phyloP scores from a whole-genome alignment of 2,329 filamentous ascomycete species.

The Magnaporthiopsis poae region DNA sequence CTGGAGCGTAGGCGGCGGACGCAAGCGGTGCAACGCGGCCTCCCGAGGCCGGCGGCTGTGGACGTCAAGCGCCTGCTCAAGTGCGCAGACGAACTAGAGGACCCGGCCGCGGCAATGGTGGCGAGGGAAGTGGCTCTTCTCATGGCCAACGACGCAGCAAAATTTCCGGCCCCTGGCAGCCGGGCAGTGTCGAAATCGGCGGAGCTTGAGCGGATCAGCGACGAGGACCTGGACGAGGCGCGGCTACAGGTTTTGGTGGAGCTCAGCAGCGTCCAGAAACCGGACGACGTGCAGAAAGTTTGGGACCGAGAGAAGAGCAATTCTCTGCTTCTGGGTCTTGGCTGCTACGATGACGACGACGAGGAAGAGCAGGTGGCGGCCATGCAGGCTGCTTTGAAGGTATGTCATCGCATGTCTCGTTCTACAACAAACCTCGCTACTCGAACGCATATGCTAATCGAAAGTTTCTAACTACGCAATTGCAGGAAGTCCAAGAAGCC shows the following conservation, averaged over 20 bases:
- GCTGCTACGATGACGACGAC: constrained; percentile 62
- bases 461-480: constrained; percentile 8
- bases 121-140: constrained; percentile 68
- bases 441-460: neutral
- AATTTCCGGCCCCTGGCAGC: constrained; percentile 60
- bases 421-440: neutral
- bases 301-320: constrained; percentile 46
- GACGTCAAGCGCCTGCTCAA: constrained; percentile 61
- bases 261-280: constrained; percentile 38
- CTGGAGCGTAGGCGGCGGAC: constrained; percentile 75
- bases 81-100: constrained; percentile 47
- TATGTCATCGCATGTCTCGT: constrained; percentile 29
- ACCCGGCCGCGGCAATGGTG: constrained; percentile 60
- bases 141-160: constrained; percentile 70
- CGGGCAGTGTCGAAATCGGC: constrained; percentile 47
- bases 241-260: constrained; percentile 68
- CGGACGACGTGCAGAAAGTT: constrained; percentile 41
- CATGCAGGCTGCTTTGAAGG: constrained; percentile 65
- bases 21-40: constrained; percentile 75
- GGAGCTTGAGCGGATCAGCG: constrained; percentile 55
- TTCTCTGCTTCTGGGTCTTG: constrained; percentile 64
- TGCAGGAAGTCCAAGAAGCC: constrained; percentile 58
- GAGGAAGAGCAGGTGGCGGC: constrained; percentile 55
- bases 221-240: constrained; percentile 63
- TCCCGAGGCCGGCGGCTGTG: constrained; percentile 67